phyloP scores from a whole-genome alignment of 257 asterid species.

The Solanum chaucha region DNA sequence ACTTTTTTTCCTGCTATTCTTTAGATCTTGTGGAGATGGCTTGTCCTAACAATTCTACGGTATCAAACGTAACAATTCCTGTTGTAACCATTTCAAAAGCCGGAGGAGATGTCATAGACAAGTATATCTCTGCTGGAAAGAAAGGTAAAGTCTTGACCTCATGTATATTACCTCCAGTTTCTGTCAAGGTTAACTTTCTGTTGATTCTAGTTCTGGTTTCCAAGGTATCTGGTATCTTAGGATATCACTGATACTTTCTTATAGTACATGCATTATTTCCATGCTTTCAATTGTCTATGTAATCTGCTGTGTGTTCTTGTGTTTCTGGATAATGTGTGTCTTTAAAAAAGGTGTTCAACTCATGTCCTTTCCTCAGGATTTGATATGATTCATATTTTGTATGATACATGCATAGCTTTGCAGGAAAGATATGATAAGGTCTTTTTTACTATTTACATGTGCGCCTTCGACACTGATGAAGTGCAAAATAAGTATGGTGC shows the following conservation, averaged over 20 bases:
- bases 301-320: neutral
- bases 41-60: constrained; percentile 49
- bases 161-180: neutral
- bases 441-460: neutral
- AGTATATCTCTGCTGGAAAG: constrained; percentile 43
- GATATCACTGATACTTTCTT: neutral
- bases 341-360: neutral
- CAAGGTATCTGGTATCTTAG: neutral
- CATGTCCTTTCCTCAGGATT: neutral
- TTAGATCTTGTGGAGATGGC: constrained; percentile 80
- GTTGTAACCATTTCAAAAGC: constrained; percentile 70
- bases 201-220: neutral
- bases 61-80: constrained; percentile 49
- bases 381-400: neutral
- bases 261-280: neutral
- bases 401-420: neutral
- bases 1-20: constrained; percentile 16
- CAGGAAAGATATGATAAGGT: neutral
- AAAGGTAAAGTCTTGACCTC: constrained; percentile 35
- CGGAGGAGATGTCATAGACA: constrained; percentile 65
- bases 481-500: neutral
- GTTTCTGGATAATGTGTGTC: neutral
- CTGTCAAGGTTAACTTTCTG: neutral
- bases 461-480: neutral
- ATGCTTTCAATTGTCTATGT: neutral